Conservation (phyloP, 1,284 basidiomycete species). For the Vanrija sp. region DNA sequence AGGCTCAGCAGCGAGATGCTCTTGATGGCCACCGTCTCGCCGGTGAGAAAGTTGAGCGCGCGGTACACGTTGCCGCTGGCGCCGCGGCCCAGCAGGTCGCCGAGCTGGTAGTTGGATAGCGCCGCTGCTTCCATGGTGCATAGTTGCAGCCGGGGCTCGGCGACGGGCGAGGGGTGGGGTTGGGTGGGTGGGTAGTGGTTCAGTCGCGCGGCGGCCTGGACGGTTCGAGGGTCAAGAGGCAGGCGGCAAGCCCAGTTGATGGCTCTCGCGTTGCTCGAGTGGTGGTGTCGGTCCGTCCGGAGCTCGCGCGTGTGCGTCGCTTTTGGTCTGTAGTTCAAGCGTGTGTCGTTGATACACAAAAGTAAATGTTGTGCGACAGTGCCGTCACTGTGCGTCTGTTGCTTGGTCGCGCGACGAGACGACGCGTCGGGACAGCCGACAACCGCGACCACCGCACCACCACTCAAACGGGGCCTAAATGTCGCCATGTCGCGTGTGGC, state of each 20-base stretch:
- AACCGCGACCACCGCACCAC: no score
- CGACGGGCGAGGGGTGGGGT: no score
- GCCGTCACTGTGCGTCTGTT: no score
- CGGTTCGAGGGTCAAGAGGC: no score
- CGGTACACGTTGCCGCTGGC: slow-evolving; percentile 93
- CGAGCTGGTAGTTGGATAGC: slow-evolving; percentile 69
- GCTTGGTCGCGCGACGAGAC: no score
- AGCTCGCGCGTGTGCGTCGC: background rate
- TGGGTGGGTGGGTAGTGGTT: no score
- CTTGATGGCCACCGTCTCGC: slow-evolving; percentile 93
- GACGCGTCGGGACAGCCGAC: no score
- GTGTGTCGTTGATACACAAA: no score
- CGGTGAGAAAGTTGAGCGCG: slow-evolving; percentile 91
- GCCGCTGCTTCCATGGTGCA: slow-evolving; percentile 22
- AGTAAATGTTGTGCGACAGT: no score
- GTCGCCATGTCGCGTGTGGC: no score
- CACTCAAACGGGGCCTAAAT: no score
- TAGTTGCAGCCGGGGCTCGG: background rate
- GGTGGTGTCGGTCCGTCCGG: background rate
- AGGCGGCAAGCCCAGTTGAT: background rate
- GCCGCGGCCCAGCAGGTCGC: slow-evolving; percentile 88
- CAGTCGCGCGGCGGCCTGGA: background rate
- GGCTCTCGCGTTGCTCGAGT: background rate
- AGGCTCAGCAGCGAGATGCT: slow-evolving; percentile 91
- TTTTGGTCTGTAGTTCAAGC: no score